A percentile compares a stretch with the other conserved stretches of the same genome.
Conservation (phyloP, 129 eudicot genomes). For the Scalesia atractyloides region DNA sequence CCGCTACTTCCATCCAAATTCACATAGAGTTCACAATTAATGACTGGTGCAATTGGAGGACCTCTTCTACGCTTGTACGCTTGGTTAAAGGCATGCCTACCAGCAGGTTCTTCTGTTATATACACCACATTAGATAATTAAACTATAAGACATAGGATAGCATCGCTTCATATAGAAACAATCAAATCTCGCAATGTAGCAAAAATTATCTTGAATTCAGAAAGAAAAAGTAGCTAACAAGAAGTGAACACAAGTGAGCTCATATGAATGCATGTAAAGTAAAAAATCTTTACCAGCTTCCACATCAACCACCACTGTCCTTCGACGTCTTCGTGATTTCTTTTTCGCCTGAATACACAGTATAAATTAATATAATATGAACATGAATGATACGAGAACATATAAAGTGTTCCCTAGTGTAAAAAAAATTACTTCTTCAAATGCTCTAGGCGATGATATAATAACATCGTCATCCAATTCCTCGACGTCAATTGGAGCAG, state of each 20-base stretch:
- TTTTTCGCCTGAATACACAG: slow-evolving; percentile 57
- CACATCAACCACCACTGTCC: slow-evolving; percentile 58
- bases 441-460: slow-evolving; percentile 79
- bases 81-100: slow-evolving; percentile 21
- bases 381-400: neutral
- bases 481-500: slow-evolving; percentile 68
- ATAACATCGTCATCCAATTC: slow-evolving; percentile 76
- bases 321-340: slow-evolving; percentile 52
- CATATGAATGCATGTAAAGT: neutral
- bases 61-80: slow-evolving; percentile 64
- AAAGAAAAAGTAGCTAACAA: neutral
- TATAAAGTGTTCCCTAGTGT: slow-evolving; percentile 1
- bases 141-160: neutral
- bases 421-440: slow-evolving; percentile 53
- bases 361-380: slow-evolving; percentile 1
- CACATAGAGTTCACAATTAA: slow-evolving; percentile 51
- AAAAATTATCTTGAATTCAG: neutral
- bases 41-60: slow-evolving; percentile 45
- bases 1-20: slow-evolving; percentile 57
- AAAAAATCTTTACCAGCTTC: slow-evolving; percentile 55
- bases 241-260: neutral
- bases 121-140: neutral
- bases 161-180: neutral
- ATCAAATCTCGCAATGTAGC: neutral
- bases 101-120: slow-evolving; percentile 45